Conservation (phyloP, 345 rosid species). For the Hypericum androsaemum region DNA sequence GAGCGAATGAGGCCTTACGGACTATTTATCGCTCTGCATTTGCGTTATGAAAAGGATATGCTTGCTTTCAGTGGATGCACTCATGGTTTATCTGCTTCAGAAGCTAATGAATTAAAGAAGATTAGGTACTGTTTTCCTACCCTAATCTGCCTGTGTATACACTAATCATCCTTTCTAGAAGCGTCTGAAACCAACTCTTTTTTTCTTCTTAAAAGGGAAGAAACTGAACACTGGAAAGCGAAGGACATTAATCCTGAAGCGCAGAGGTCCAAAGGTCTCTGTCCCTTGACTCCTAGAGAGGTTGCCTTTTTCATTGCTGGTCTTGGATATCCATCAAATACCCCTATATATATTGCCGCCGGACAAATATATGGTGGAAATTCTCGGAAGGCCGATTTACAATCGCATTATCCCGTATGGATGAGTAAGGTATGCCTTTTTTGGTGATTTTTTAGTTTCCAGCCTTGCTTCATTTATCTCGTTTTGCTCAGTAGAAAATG, state of each 20-base stretch:
- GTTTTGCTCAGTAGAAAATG: background rate
- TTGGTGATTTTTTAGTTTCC: conserved; percentile 1
- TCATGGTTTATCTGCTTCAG: conserved; percentile 53
- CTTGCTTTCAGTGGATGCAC: conserved; percentile 88
- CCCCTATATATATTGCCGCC: conserved; percentile 82
- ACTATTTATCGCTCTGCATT: conserved; percentile 65
- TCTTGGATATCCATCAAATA: conserved; percentile 65
- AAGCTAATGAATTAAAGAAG: conserved; percentile 67
- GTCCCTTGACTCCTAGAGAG: conserved; percentile 88
- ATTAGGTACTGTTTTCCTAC: conserved; percentile 40
- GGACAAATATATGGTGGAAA: conserved; percentile 91
- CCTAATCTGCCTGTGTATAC: background rate
- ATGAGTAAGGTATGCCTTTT: conserved; percentile 54
- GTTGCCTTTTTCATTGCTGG: conserved; percentile 68
- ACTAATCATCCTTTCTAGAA: no score
- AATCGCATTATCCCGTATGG: conserved; percentile 53
- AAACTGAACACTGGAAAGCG: conserved; percentile 72
- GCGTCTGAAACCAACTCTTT: background rate
- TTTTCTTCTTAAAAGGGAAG: conserved; percentile 35
- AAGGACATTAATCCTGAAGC: conserved; percentile 68
- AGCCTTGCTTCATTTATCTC: no score
- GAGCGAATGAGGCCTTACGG: conserved; percentile 76
- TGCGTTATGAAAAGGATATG: conserved; percentile 87
- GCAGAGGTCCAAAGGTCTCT: conserved; percentile 72
- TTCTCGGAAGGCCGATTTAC: conserved; percentile 50